Percentiles rank a stretch among this genome's conserved stretches.
Evolutionary conservation across 2,329 filamentous ascomycete genomes (phyloP).

Genomic region (Penicillium corylophilum): DNA sequence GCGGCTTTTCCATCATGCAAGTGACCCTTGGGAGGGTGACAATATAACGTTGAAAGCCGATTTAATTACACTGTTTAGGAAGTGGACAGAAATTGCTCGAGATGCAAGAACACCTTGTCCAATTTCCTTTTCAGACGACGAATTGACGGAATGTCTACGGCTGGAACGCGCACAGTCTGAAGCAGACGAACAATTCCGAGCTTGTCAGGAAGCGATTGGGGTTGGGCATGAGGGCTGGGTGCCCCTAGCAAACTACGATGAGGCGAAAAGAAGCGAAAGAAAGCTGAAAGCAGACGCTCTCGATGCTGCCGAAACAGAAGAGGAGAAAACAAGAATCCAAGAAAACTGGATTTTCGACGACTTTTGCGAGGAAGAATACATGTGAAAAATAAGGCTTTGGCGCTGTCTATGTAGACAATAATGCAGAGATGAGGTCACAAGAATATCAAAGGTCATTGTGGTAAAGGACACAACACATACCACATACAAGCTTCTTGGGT

Average conservation of each 20-base stretch:
- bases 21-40: conserved; percentile 31
- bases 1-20: conserved; percentile 22
- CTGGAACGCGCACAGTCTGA: no score
- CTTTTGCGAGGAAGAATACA: conserved; percentile 13
- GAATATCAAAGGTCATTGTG: no score
- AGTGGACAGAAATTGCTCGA: no score
- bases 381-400: background rate
- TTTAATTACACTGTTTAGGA: no score
- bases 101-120: no score
- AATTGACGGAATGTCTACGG: no score
- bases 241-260: conserved; percentile 9
- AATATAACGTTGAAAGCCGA: conserved; percentile 23
- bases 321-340: conserved; percentile 9
- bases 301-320: conserved; percentile 12
- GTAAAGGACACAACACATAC: no score
- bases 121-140: no score
- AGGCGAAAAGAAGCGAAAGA: conserved; percentile 7
- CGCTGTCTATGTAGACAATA: background rate
- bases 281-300: conserved; percentile 15
- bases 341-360: conserved; percentile 21
- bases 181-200: conserved; percentile 2
- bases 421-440: no score
- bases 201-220: conserved; percentile 13
- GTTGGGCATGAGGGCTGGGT: conserved; percentile 19
- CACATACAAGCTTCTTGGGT: no score